These are phyloP conservation scores for Debaryomyces castellii DNA, from an alignment of 805 yeast genomes.

Conservation along the genomic window DNA sequence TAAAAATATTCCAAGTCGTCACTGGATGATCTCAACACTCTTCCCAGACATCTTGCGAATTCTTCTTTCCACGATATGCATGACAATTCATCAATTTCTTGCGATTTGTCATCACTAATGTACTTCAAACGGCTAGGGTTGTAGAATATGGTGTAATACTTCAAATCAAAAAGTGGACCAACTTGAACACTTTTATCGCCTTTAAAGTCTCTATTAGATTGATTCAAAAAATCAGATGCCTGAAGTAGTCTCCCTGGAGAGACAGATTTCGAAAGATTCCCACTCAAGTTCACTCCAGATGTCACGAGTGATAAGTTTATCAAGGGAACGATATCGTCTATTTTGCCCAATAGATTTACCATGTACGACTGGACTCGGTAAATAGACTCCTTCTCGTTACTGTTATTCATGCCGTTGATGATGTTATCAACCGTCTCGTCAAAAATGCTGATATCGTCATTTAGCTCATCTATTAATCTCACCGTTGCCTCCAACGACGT, in stretches of 20 bases:
- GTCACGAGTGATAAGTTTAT: conserved; percentile 65
- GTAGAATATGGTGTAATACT: conserved; percentile 62
- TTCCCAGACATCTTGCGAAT: conserved; percentile 53
- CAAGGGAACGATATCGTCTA: conserved; percentile 69
- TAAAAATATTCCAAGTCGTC: conserved; percentile 36
- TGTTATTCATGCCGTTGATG: conserved; percentile 25
- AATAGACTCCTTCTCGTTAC: conserved; percentile 37
- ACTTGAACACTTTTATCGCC: conserved; percentile 28
- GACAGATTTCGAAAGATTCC: conserved; percentile 48
- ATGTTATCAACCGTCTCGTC: conserved; percentile 47
- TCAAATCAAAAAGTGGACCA: conserved; percentile 61
- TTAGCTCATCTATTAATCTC: conserved; percentile 53
- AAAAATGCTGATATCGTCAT: conserved; percentile 56
- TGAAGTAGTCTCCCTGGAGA: conserved; percentile 69
- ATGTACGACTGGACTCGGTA: conserved; percentile 51
- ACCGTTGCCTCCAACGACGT: conserved; percentile 56
- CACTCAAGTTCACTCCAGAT: conserved; percentile 60
- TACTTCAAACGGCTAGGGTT: conserved; percentile 46
- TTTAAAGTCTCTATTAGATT: conserved; percentile 28
- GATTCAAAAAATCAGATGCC: conserved; percentile 49
- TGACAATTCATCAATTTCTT: conserved; percentile 17
- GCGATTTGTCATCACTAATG: conserved; percentile 16
- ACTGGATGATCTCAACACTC: conserved; percentile 27
- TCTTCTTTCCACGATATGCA: conserved; percentile 75
- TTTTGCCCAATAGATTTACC: conserved; percentile 45